Percentiles rank a stretch among this genome's conserved stretches.
Conservation (phyloP, 73 alveolate species). For the Paraurostyla sp. region DNA sequence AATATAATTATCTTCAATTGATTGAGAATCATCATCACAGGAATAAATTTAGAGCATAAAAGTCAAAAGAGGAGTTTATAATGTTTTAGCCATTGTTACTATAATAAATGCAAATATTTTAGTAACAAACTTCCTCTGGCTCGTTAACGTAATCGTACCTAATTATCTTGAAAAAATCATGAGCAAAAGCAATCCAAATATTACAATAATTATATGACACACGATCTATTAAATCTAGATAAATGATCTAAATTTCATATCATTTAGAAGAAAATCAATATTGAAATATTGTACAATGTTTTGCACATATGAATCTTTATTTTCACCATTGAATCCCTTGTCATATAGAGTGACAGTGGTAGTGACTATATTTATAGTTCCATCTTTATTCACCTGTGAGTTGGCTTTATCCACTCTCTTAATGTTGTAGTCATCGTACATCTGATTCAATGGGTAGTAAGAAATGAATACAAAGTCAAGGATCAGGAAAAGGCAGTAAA, state of each 20-base stretch:
- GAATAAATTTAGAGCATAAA: conserved; percentile 41
- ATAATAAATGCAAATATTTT: conserved; percentile 17
- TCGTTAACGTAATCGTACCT: conserved; percentile 32
- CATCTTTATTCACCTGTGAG: background rate
- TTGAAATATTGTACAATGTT: background rate
- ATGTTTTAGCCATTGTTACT: background rate
- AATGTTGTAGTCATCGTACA: background rate
- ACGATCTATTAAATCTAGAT: background rate
- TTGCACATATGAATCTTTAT: conserved; percentile 9
- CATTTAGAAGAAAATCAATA: conserved; percentile 12
- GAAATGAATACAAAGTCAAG: conserved; percentile 37
- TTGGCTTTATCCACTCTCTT: background rate
- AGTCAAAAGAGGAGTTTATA: conserved; percentile 30
- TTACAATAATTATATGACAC: background rate
- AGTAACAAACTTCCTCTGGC: conserved; percentile 36
- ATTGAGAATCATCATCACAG: conserved; percentile 34
- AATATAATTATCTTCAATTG: background rate
- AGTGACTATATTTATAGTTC: background rate
- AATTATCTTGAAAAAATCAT: conserved; percentile 35
- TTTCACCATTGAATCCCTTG: conserved; percentile 22
- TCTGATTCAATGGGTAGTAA: conserved; percentile 43
- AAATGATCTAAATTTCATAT: background rate
- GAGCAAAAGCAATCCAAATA: background rate
- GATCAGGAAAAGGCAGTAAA: conserved; percentile 22
- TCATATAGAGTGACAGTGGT: background rate